Evolutionary conservation across 495 filamentous ascomycete species (phyloP), one percentile per base, ranked within the genome.

Genomic region (Margaritispora aquatica): DNA sequence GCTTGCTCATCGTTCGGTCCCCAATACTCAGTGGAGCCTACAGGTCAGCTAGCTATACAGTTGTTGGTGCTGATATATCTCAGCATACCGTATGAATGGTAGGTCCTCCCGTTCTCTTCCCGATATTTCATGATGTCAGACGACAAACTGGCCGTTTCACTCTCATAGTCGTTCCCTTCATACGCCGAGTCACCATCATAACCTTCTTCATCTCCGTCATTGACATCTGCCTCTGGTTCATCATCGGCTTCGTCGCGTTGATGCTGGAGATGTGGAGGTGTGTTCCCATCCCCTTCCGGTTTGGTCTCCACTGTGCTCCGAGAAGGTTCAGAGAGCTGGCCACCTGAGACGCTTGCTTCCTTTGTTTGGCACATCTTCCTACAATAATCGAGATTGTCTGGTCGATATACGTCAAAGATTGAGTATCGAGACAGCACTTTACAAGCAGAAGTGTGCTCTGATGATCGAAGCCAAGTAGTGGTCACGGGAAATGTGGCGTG

Each of bases 61-160:
- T 34, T 19, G 9, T 10, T 13, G 24, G 31, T 20, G n/a, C 31
- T 5, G 29, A 44, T n/a, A 17, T 3, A 17, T 10, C 19, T 9
- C 10, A 44, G 38, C 38, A 48, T 49, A 55, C 58, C 58, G 26
- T 62, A 70, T 13, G 60, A 52, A 51, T 73, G 70, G 61, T 71
- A 73, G 7, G 65, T 67, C 13, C 70, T 64, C 15, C 69, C 67
- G 55, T 73, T 67, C 47, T 71, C 69, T 50, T 67, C 57, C 17
- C 60, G 50, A 55, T 60, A 68, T 47, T 67, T 56, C 44, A 60
- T 61, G 46, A 73, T 67, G 58, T 61, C 66, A 7, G 68, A 70
- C 1, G 52, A 51, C 51, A 64, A 55, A 1, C 67, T 68, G 8
- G 57, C 51, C 22, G 66, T 71, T 7, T 60, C 58, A 8, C 21